These are phyloP conservation scores for Nemania bipapillata DNA, from an alignment of 2,329 filamentous ascomycete species.

Conservation along the genomic window DNA sequence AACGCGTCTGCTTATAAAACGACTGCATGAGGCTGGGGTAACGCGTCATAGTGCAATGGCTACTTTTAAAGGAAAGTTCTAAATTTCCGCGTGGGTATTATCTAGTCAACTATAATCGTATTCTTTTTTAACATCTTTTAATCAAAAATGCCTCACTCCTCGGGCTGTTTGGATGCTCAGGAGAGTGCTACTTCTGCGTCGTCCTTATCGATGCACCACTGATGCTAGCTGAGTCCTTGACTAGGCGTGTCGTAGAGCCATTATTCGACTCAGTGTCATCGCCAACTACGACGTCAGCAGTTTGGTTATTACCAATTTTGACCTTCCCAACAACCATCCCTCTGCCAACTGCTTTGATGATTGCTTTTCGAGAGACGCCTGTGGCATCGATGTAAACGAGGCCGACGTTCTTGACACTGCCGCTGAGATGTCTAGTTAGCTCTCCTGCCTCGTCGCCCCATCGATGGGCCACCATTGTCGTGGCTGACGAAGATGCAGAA, in stretches of 20 bases:
- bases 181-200: constrained; percentile 34
- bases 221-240: constrained; percentile 41
- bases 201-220: constrained; percentile 40
- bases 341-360: constrained; percentile 95
- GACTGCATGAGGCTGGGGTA: no score
- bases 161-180: not conserved
- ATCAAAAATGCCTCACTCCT: not conserved
- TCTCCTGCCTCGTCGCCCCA: constrained; percentile 88
- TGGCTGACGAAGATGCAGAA: constrained; percentile 80
- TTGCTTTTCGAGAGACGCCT: constrained; percentile 86
- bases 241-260: constrained; percentile 34
- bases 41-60: no score
- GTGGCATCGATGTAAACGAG: constrained; percentile 97
- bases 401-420: constrained; percentile 94
- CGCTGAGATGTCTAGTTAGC: constrained; percentile 78
- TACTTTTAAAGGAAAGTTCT: no score
- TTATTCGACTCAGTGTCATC: constrained; percentile 61
- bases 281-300: constrained; percentile 70
- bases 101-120: not conserved
- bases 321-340: constrained; percentile 92
- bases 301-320: constrained; percentile 72
- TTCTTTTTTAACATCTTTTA: not conserved
- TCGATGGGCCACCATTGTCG: constrained; percentile 85
- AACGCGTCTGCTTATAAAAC: no score
- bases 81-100: constrained; percentile 1